Conservation (phyloP, 2,329 filamentous ascomycete genomes). For the Aspergillus unguis region DNA sequence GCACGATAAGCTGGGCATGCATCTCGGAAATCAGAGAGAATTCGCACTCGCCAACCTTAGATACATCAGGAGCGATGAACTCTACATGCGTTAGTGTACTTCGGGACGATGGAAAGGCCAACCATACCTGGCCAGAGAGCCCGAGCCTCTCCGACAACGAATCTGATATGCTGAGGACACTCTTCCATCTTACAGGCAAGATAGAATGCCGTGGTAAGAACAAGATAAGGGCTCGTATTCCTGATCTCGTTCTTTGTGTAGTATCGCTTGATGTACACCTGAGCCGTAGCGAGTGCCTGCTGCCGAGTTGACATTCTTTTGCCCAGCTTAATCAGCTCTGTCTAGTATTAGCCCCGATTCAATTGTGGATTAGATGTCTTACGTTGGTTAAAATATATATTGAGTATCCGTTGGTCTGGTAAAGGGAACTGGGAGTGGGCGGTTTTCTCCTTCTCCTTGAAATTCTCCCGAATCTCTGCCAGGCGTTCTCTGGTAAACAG, state of each 20-base stretch:
- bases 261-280: conserved; percentile 92
- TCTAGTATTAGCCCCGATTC: background rate
- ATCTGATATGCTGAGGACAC: conserved; percentile 89
- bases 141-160: conserved; percentile 82
- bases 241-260: conserved; percentile 89
- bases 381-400: conserved; percentile 92
- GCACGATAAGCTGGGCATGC: conserved; percentile 81
- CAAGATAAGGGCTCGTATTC: conserved; percentile 86
- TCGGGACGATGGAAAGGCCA: background rate
- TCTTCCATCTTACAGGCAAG: conserved; percentile 98
- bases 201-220: conserved; percentile 91
- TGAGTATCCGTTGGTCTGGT: conserved; percentile 75
- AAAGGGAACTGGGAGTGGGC: conserved; percentile 76
- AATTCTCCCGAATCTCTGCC: conserved; percentile 67
- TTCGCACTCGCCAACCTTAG: conserved; percentile 88
- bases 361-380: conserved; percentile 30
- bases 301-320: conserved; percentile 83
- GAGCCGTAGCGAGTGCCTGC: conserved; percentile 88
- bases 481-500: conserved; percentile 82
- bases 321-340: conserved; percentile 77
- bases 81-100: conserved; percentile 45
- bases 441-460: conserved; percentile 72
- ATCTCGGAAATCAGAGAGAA: conserved; percentile 90
- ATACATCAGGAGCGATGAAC: conserved; percentile 69
- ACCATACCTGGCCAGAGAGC: conserved; percentile 70